These are phyloP conservation scores for Citeromyces nyonsensis DNA, from an alignment of 805 yeast species.

Conservation along the genomic window DNA sequence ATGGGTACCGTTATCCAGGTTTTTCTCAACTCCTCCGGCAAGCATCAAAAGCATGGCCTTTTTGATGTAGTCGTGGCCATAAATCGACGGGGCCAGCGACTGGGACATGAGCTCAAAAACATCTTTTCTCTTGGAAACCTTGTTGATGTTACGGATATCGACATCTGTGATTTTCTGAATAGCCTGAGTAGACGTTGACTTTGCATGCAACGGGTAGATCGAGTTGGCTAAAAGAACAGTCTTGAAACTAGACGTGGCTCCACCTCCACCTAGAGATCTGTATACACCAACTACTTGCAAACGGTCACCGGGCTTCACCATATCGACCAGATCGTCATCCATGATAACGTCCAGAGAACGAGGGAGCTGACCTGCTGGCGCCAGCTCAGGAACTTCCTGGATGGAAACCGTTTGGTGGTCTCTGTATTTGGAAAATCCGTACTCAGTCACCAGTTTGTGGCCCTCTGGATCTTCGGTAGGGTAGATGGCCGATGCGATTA, in stretches of 20 bases:
- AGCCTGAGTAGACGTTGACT: conserved; percentile 50
- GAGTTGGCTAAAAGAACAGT: conserved; percentile 84
- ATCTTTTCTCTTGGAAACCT: conserved; percentile 50
- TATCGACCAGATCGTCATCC: conserved; percentile 90
- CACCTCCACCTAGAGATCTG: conserved; percentile 74
- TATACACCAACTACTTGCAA: conserved; percentile 89
- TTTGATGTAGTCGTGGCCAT: conserved; percentile 84
- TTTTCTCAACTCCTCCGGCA: conserved; percentile 89
- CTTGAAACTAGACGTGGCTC: conserved; percentile 49
- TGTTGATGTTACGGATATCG: conserved; percentile 79
- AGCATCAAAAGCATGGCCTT: conserved; percentile 83
- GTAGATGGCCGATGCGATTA: conserved; percentile 70
- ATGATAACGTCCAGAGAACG: conserved; percentile 83
- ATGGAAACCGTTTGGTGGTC: conserved; percentile 90
- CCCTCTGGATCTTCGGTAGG: conserved; percentile 93
- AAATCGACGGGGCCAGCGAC: conserved; percentile 91
- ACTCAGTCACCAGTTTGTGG: conserved; percentile 76
- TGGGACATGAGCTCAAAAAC: conserved; percentile 69
- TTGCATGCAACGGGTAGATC: conserved; percentile 74
- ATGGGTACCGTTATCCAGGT: conserved; percentile 88
- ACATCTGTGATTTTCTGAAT: conserved; percentile 66
- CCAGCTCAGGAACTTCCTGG: conserved; percentile 95
- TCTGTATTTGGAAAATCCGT: conserved; percentile 81
- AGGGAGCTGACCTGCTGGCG: conserved; percentile 97
- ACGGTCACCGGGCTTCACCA: conserved; percentile 91